phyloP scores from a whole-genome alignment of 805 yeast genomes.

The Saccharomycopsis vini region DNA sequence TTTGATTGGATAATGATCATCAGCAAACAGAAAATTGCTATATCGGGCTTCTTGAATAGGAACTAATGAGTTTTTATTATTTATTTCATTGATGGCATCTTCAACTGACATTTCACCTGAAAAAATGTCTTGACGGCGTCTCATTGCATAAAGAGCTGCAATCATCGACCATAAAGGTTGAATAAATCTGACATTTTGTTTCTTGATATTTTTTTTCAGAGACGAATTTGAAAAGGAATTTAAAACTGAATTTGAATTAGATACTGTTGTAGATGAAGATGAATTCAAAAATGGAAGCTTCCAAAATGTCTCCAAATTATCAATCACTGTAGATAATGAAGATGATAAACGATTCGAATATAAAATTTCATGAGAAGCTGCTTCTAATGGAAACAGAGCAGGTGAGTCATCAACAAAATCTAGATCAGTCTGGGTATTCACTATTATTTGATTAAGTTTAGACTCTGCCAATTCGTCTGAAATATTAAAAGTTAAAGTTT shows the following conservation, averaged over 20 bases:
- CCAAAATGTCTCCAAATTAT: constrained; percentile 33
- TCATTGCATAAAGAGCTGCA: constrained; percentile 43
- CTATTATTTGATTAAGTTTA: constrained; percentile 4
- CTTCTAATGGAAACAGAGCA: constrained; percentile 10
- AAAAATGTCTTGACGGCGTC: constrained; percentile 35
- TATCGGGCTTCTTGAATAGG: constrained; percentile 14
- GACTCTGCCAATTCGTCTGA: constrained; percentile 7
- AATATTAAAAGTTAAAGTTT: constrained; percentile 4
- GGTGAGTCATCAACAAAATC: constrained; percentile 4
- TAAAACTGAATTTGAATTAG: neutral
- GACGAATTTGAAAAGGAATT: neutral
- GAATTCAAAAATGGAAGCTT: constrained; percentile 23
- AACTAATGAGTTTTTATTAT: constrained; percentile 18
- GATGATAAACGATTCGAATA: constrained; percentile 23
- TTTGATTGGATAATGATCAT: constrained; percentile 26
- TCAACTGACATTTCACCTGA: constrained; percentile 29
- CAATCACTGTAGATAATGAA: constrained; percentile 29
- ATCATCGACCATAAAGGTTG: constrained; percentile 50
- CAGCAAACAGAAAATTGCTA: constrained; percentile 20
- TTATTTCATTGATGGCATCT: constrained; percentile 9
- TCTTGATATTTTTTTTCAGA: constrained; percentile 21
- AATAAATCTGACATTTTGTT: constrained; percentile 20
- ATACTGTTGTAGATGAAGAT: constrained; percentile 1
- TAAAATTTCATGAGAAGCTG: constrained; percentile 3
- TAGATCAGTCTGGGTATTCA: neutral